Evolutionary conservation across 768 basidiomycete species (phyloP).

Genomic region (Lenzites betulinus): DNA sequence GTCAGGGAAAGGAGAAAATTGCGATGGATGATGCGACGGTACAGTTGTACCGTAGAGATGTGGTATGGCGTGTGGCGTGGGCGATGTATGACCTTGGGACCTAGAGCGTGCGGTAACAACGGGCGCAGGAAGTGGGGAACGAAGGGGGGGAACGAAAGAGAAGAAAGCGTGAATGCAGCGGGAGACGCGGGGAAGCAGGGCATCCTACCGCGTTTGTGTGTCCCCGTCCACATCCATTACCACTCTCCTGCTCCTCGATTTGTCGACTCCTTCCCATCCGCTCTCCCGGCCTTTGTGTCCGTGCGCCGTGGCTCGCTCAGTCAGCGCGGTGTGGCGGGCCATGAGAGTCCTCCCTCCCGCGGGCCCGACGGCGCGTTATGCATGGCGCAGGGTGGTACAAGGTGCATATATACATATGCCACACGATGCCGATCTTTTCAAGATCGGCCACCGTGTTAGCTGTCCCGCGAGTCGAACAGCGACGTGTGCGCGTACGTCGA

Average conservation of each 20-base stretch:
- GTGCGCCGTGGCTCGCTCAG: no score
- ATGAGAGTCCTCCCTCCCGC: no score
- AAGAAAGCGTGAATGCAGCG: background rate
- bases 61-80: no score
- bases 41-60: background rate
- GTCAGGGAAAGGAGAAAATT: no score
- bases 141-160: background rate
- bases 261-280: background rate
- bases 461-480: conserved; percentile 12
- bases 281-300: background rate
- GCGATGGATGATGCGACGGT: conserved; percentile 12
- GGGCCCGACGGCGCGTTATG: background rate
- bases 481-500: conserved; percentile 17
- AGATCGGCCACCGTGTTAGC: background rate
- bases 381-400: background rate
- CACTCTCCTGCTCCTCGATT: no score
- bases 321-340: no score
- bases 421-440: no score
- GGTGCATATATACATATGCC: background rate
- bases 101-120: no score
- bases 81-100: no score
- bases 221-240: no score
- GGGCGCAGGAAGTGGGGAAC: background rate
- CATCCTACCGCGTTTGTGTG: background rate
- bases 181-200: background rate